phyloP scores from a whole-genome alignment of 1,284 basidiomycete genomes.

The Naganishia sp. region DNA sequence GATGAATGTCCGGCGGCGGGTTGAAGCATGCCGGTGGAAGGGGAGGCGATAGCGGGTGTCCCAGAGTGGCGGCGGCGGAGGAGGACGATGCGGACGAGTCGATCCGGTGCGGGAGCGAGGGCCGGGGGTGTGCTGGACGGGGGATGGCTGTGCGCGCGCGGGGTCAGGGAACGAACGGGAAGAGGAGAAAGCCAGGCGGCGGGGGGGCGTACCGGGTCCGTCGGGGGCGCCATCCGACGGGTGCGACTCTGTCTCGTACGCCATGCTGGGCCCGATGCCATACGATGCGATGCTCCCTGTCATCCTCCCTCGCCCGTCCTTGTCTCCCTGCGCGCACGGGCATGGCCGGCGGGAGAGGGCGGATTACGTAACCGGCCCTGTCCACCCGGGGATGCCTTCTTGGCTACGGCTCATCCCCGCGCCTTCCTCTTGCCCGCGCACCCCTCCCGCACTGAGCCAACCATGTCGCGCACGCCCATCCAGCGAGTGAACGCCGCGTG shows the following conservation, averaged over 20 bases:
- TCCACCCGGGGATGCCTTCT: background rate
- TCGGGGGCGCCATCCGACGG: background rate
- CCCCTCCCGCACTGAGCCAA: background rate
- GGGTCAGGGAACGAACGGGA: too few relatives aligned
- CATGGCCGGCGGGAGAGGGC: background rate
- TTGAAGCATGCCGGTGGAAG: conserved; percentile 20
- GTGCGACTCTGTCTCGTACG: background rate
- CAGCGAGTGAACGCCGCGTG: conserved; percentile 50
- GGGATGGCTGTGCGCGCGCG: background rate
- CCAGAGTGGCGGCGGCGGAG: background rate
- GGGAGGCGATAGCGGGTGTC: conserved; percentile 20
- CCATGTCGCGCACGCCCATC: conserved; percentile 39
- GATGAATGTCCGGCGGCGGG: conserved; percentile 22
- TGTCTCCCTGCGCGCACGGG: too few relatives aligned
- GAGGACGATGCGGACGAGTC: background rate
- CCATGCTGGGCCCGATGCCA: too few relatives aligned
- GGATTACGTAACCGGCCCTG: background rate
- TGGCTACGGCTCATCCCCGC: background rate
- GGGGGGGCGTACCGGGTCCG: background rate
- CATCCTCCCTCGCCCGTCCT: too few relatives aligned
- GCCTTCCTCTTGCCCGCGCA: background rate
- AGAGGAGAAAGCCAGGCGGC: background rate
- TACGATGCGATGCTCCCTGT: too few relatives aligned
- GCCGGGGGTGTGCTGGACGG: too few relatives aligned
- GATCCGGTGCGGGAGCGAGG: background rate